Conservation (phyloP, 2,329 filamentous ascomycete species). For the Fusarium buharicum region DNA sequence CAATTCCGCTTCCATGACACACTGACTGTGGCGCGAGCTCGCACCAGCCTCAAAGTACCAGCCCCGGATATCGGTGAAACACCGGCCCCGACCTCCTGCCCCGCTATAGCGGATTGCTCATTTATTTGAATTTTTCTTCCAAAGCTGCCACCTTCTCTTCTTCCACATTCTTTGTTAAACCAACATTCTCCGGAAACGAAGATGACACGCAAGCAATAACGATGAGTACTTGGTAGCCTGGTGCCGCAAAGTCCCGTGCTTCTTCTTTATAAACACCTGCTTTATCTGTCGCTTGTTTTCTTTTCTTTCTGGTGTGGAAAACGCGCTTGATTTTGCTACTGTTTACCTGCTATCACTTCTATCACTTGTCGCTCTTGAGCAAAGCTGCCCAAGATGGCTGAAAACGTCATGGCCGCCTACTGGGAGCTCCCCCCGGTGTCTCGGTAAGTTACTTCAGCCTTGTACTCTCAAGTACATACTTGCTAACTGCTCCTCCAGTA, state of each 20-base stretch:
- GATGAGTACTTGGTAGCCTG: constrained; percentile 49
- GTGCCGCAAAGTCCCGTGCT: constrained; percentile 38
- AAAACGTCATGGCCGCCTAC: constrained; percentile 49
- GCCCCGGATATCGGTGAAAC: constrained; percentile 20
- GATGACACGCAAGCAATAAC: constrained; percentile 51
- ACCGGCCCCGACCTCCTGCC: constrained; percentile 30
- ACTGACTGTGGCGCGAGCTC: constrained; percentile 25
- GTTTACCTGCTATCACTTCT: constrained; percentile 22
- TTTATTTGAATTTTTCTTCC: constrained; percentile 41
- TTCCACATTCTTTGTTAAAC: constrained; percentile 39
- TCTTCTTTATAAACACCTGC: constrained; percentile 32
- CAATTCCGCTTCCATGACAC: constrained; percentile 38
- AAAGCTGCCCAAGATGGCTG: constrained; percentile 50
- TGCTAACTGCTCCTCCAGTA: constrained; percentile 61
- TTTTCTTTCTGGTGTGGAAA: constrained; percentile 5
- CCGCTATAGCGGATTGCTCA: constrained; percentile 41
- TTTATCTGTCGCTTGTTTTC: constrained; percentile 13
- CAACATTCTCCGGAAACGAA: constrained; percentile 42
- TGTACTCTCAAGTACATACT: neutral
- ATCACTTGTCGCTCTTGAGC: constrained; percentile 39
- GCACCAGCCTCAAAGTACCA: constrained; percentile 18
- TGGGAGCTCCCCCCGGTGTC: constrained; percentile 56
- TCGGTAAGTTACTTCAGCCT: constrained; percentile 49
- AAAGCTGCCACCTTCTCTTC: constrained; percentile 17
- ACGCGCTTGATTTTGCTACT: constrained; percentile 29